Evolutionary conservation across 2,329 filamentous ascomycete species (phyloP), one percentile per base, ranked within the genome.

Genomic region (Acrocalymma vagum): DNA sequence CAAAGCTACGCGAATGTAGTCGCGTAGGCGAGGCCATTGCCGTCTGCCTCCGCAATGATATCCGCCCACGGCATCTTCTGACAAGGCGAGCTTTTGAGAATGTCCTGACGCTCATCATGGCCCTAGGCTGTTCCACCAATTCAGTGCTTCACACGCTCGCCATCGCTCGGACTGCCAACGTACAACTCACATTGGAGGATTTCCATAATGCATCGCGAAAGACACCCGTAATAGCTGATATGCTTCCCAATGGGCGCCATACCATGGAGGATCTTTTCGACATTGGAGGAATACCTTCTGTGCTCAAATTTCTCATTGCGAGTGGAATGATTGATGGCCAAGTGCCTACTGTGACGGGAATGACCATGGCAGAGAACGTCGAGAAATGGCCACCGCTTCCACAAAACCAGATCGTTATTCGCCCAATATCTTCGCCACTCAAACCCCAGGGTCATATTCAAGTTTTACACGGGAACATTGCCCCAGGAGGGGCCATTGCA

Each of bases 201-300:
- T 79, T 95, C 55, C 86, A 90, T 65, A 79, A 86, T 47, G 85
- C 90, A 29, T 88, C 84, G 63, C 80, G 92, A 72, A 87, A 87
- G 65, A 88, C 90, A 1, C 90, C 90, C 0, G 90, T 89, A 71
- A 82, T 95, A 27, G 90, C 90, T 2, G 86, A 95, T 62, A 79
- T 95, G 11, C 87, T 89, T 0, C 92, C 92, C 0, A 87, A 82
- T 29, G 92, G 92, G 9, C 84, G 86, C 55, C 90, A 90, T 72
- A 84, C 87, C 64, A 93, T 95, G 86, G 87, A 88, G 39, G 90
- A 95, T 62, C 80, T 95, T 4, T 93, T 90, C 74, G 78, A 86
- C 17, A 84, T 95, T 32, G 90, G 90, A 42, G 90, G 90, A 46
- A 88, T 90, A 5, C 89, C 90, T 0, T 84, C 87, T 0, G 88